phyloP scores from a whole-genome alignment of 192 early-diverging fungal species.

The Coemansia sp. region DNA sequence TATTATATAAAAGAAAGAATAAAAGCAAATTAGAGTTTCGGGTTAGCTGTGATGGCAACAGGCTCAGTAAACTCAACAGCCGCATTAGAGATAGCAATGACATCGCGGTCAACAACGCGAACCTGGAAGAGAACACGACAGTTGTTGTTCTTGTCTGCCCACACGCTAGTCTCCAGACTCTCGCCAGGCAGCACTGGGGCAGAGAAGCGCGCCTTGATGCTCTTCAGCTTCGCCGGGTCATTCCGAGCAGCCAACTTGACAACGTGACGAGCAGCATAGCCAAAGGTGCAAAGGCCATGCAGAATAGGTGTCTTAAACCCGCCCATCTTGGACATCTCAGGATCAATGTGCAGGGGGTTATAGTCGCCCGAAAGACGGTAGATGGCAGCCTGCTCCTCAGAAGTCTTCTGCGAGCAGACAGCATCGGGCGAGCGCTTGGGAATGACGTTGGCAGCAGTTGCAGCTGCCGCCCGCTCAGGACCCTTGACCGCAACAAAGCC shows the following conservation, averaged over 20 bases:
- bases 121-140: conserved; percentile 92
- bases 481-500: conserved; percentile 37
- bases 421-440: conserved; percentile 87
- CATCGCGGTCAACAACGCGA: conserved; percentile 90
- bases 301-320: conserved; percentile 97
- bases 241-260: conserved; percentile 72
- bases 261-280: conserved; percentile 88
- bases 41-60: conserved; percentile 14
- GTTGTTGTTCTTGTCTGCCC: conserved; percentile 71
- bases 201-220: conserved; percentile 89
- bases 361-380: conserved; percentile 95
- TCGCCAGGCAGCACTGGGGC: conserved; percentile 94
- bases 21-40: conserved; percentile 33
- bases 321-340: conserved; percentile 86
- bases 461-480: conserved; percentile 64
- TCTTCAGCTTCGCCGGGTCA: conserved; percentile 66
- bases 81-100: conserved; percentile 86
- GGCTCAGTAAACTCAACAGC: conserved; percentile 74
- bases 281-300: conserved; percentile 94
- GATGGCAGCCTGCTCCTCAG: conserved; percentile 88
- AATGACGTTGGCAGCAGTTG: conserved; percentile 74
- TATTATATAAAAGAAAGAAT: not conserved
- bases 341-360: conserved; percentile 99
- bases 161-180: conserved; percentile 96
- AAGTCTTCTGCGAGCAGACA: conserved; percentile 80